Conservation (phyloP, 768 basidiomycete species). For the Coprinopsis marcescibilis region DNA sequence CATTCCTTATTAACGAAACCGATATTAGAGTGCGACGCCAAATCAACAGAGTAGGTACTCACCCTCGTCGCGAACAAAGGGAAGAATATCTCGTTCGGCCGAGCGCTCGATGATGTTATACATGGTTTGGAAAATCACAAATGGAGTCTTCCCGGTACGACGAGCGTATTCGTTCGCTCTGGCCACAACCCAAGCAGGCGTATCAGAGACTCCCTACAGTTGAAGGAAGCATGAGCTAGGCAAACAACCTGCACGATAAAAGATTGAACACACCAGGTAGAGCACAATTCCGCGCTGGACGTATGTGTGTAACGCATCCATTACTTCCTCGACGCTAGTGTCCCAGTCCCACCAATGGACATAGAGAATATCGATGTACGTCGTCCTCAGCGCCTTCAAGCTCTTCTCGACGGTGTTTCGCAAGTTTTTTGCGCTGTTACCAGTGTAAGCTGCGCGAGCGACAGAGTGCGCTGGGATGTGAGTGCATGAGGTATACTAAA, state of each 20-base stretch:
- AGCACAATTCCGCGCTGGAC: conserved; percentile 5
- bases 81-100: conserved; percentile 44
- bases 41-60: conserved; percentile 18
- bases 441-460: conserved; percentile 16
- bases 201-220: conserved; percentile 27
- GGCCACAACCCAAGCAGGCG: conserved; percentile 39
- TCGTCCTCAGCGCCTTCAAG: conserved; percentile 40
- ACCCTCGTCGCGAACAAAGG: conserved; percentile 35
- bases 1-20: no score
- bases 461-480: conserved; percentile 14
- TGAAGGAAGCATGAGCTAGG: not conserved
- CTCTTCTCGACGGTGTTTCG: conserved; percentile 32
- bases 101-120: conserved; percentile 36
- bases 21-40: no score
- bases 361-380: conserved; percentile 36
- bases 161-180: conserved; percentile 44
- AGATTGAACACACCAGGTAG: conserved; percentile 6
- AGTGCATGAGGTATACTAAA: conserved; percentile 25
- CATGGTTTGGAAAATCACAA: conserved; percentile 41
- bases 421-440: conserved; percentile 39
- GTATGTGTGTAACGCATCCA: conserved; percentile 5
- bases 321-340: conserved; percentile 9
- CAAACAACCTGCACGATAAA: not conserved
- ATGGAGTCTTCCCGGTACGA: conserved; percentile 38
- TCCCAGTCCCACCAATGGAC: conserved; percentile 12